These are phyloP conservation scores for Ascomycota sp. DNA, from an alignment of 2,329 filamentous ascomycete genomes.

Conservation along the genomic window DNA sequence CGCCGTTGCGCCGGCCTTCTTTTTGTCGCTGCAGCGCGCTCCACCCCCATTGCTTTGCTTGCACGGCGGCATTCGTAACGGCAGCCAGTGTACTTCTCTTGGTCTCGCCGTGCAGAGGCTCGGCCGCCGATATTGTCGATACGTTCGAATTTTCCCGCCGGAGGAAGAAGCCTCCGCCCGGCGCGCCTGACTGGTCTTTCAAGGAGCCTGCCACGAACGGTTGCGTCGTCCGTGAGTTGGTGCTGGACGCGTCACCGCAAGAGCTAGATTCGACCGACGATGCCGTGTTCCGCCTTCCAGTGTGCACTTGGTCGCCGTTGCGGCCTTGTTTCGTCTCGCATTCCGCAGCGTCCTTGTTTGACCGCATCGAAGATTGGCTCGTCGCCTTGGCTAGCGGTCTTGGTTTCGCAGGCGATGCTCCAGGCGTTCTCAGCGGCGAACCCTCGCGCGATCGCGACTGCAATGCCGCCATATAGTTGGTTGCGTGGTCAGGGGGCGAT, in stretches of 20 bases:
- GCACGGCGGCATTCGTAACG: conserved; percentile 32
- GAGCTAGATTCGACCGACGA: conserved; percentile 16
- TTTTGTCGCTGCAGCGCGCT: conserved; percentile 32
- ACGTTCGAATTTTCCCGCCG: conserved; percentile 17
- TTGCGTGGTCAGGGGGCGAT: conserved; percentile 37
- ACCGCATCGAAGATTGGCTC: conserved; percentile 29
- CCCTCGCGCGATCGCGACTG: conserved; percentile 39
- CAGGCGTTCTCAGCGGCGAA: conserved; percentile 26
- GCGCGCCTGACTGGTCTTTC: conserved; percentile 18
- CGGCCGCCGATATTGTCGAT: conserved; percentile 16
- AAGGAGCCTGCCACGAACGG: conserved; percentile 14
- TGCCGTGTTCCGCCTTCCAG: conserved; percentile 16
- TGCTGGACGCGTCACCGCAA: conserved; percentile 5
- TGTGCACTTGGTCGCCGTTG: conserved; percentile 8
- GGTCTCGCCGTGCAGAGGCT: conserved; percentile 12
- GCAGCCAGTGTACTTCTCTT: conserved; percentile 33
- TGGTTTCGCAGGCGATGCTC: conserved; percentile 13
- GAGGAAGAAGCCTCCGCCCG: conserved; percentile 19
- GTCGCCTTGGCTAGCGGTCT: conserved; percentile 18
- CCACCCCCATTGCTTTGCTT: conserved; percentile 38
- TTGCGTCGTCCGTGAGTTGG: conserved; percentile 10
- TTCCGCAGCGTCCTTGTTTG: conserved; percentile 22
- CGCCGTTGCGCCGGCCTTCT: conserved; percentile 16
- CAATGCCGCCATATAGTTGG: conserved; percentile 45
- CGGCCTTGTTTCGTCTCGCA: conserved; percentile 15